These are phyloP conservation scores for Brassica juncea DNA, from an alignment of 345 rosid genomes.

Conservation along the genomic window DNA sequence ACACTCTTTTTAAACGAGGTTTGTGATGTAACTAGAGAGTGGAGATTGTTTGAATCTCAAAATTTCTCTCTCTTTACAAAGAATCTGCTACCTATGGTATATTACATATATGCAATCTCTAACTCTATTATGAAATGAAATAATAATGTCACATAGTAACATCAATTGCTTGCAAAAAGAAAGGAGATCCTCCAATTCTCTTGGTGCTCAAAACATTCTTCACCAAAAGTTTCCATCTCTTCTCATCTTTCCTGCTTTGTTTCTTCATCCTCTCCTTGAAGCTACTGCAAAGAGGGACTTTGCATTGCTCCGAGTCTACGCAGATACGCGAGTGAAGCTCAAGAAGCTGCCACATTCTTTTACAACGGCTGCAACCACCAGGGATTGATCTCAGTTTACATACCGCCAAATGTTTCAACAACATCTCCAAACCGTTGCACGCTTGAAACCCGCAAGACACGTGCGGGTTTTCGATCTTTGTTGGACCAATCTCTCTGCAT, in stretches of 20 bases:
- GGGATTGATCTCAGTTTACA: slow-evolving; percentile 74
- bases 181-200: slow-evolving; percentile 57
- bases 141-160: slow-evolving; percentile 23
- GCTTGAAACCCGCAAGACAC: slow-evolving; percentile 63
- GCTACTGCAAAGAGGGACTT: slow-evolving; percentile 81
- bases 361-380: slow-evolving; percentile 77
- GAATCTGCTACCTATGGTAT: slow-evolving; percentile 21
- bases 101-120: slow-evolving; percentile 16
- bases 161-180: slow-evolving; percentile 44
- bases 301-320: slow-evolving; percentile 53
- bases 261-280: slow-evolving; percentile 65
- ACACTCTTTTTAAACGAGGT: background rate
- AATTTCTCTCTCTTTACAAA: slow-evolving; percentile 7
- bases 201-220: slow-evolving; percentile 66
- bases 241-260: slow-evolving; percentile 78
- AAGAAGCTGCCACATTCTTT: slow-evolving; percentile 90
- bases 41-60: background rate
- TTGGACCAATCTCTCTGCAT: slow-evolving; percentile 86
- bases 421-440: slow-evolving; percentile 75
- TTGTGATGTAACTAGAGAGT: background rate
- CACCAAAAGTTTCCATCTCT: slow-evolving; percentile 69
- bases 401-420: slow-evolving; percentile 71
- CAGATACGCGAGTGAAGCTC: slow-evolving; percentile 87
- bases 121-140: background rate
- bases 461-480: slow-evolving; percentile 52